Evolutionary conservation across 495 filamentous ascomycete genomes (phyloP).

Genomic region (Barbatosphaeria neglecta): DNA sequence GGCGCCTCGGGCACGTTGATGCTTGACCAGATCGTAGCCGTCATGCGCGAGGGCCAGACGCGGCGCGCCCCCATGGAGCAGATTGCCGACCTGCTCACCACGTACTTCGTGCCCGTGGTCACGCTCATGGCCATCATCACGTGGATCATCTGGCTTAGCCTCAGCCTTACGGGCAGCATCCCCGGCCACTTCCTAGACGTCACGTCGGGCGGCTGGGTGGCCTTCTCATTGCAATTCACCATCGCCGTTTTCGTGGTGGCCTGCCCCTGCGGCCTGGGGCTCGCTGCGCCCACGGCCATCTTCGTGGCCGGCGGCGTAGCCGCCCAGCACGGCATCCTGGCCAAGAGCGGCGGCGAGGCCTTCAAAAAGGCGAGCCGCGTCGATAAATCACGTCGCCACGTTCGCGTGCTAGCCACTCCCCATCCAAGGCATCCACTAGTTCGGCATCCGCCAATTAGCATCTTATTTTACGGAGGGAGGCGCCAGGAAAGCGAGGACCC

Average conservation of each 20-base stretch:
- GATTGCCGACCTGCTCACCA: constrained; percentile 81
- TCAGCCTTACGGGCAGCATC: constrained; percentile 66
- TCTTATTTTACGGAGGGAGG: too few relatives aligned
- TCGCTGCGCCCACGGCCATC: constrained; percentile 91
- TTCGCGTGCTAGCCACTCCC: too few relatives aligned
- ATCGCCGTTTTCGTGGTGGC: constrained; percentile 99
- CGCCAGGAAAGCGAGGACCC: too few relatives aligned
- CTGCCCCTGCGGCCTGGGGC: constrained; percentile 88
- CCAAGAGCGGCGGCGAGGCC: constrained; percentile 94
- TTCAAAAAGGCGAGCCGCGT: too few relatives aligned
- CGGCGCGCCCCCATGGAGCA: constrained; percentile 90
- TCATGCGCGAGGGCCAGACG: constrained; percentile 94
- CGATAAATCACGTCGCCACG: too few relatives aligned
- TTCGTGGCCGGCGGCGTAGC: constrained; percentile 98
- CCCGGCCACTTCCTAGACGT: constrained; percentile 81
- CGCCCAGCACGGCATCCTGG: constrained; percentile 91
- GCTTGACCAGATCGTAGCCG: constrained; percentile 91
- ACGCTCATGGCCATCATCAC: constrained; percentile 73
- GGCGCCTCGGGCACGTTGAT: constrained; percentile 67
- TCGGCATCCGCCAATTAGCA: too few relatives aligned
- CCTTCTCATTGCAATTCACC: constrained; percentile 95
- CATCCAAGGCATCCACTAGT: too few relatives aligned
- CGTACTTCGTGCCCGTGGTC: constrained; percentile 89
- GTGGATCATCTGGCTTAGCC: constrained; percentile 87
- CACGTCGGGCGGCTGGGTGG: constrained; percentile 73